Base-by-base conservation (phyloP, 768 basidiomycete species). In the Tulasnella sp. region DNA sequence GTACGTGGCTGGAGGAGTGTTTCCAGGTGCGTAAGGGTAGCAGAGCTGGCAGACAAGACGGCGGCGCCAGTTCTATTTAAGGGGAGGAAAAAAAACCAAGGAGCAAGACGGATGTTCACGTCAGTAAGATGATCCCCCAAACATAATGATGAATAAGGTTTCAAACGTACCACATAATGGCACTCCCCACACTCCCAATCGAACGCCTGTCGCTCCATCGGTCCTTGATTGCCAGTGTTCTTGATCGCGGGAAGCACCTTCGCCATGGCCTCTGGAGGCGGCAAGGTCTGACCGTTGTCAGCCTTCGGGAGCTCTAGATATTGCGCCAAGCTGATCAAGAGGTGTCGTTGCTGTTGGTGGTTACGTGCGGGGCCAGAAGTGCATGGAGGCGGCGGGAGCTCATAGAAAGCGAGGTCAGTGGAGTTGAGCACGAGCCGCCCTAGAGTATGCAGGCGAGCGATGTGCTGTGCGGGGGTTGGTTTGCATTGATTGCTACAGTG, bases 21-120 rank as follows among this genome's bases (percentile, higher is more conserved):
- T 60, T 7, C 59, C 59, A 5, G 49, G 38, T 21, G 59, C 59
- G 87, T 86, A 90, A 49, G 88, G 87, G 61, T 81, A 79, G 70
- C 88, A 91, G 9, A 86, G 89, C 75, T 91, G 88, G 72, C 88
- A 92, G 60, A 92, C 89, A 70, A 91, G 91, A 57, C 88, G 74
- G 60, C 88, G 73, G 63, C 88, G 77, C 88, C 88, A 92, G 68
- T 92, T 92, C 64, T 66, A 51, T 1, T 25, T 1, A 15, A 22
- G 45, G 30, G 17, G n/a, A 50, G 45, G 42, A 25, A 30, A 21
- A 19, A 29, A 30, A n/a, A 22, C 27, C 31, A 43, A 41, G 34
- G 38, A 41, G n/a, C n/a, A n/a, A n/a, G n/a, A n/a, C n/a, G n/a
- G n/a, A n/a, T n/a, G n/a, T n/a, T n/a, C n/a, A n/a, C n/a, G n/a